phyloP scores from a whole-genome alignment of 345 rosid genomes.

The Eucalyptus albens region DNA sequence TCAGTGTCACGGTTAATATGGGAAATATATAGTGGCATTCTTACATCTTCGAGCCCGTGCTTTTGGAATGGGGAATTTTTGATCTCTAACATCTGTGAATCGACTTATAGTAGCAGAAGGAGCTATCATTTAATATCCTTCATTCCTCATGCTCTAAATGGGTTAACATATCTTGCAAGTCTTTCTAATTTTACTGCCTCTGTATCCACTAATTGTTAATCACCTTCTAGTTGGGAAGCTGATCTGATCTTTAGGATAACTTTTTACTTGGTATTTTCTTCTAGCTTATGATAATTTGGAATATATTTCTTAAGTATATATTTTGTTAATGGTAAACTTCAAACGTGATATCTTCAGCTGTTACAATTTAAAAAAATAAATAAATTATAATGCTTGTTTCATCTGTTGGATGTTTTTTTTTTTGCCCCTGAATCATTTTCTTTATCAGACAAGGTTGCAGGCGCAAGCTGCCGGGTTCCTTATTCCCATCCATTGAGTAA shows the following conservation, averaged over 20 bases:
- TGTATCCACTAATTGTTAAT: neutral
- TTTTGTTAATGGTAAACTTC: neutral
- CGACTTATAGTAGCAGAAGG: neutral
- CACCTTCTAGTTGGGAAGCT: neutral
- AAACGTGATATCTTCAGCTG: neutral
- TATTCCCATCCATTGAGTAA: conserved; percentile 92
- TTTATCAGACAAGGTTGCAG: conserved; percentile 76
- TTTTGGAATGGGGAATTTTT: neutral
- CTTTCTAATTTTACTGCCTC: neutral
- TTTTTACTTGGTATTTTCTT: neutral
- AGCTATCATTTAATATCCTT: neutral
- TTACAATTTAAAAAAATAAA: no score
- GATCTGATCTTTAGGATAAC: neutral
- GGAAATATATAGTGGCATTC: neutral
- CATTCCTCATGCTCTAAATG: neutral
- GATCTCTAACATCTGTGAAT: neutral
- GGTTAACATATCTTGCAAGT: neutral
- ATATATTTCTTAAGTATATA: neutral
- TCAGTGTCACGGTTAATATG: neutral
- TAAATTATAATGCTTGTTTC: neutral
- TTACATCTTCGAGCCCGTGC: neutral
- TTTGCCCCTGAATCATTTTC: neutral
- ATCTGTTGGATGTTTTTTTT: neutral
- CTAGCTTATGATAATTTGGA: neutral
- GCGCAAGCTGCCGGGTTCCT: conserved; percentile 86